Evolutionary conservation across 2,329 filamentous ascomycete species (phyloP).

Genomic region (Monosporascus sp.): DNA sequence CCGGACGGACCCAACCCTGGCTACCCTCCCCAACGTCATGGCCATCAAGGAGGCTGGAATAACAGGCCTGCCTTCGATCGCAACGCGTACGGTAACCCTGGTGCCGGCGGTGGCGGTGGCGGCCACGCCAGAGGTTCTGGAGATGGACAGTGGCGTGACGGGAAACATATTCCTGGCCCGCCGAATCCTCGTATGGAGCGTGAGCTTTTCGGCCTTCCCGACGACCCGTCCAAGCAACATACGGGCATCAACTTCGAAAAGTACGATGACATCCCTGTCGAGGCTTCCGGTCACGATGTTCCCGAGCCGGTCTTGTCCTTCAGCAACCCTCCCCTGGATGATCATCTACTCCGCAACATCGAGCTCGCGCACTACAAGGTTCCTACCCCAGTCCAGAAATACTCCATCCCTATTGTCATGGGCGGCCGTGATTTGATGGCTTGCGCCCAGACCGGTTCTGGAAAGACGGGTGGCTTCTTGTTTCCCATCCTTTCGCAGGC

Average conservation of each 20-base stretch:
- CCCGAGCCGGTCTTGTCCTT: constrained; percentile 88
- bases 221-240: constrained; percentile 92
- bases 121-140: constrained; percentile 72
- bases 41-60: constrained; percentile 21
- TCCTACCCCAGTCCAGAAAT: constrained; percentile 97
- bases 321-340: constrained; percentile 90
- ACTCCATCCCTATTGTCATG: constrained; percentile 99
- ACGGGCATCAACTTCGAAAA: constrained; percentile 99
- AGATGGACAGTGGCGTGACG: constrained; percentile 93
- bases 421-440: constrained; percentile 97
- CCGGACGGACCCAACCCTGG: constrained; percentile 20
- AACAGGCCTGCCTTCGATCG: constrained; percentile 49
- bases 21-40: constrained; percentile 18
- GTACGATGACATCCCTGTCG: constrained; percentile 98
- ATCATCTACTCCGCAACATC: constrained; percentile 91
- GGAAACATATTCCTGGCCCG: constrained; percentile 90
- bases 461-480: constrained; percentile 99
- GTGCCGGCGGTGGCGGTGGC: constrained; percentile 40
- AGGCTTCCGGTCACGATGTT: constrained; percentile 89
- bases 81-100: constrained; percentile 55
- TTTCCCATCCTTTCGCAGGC: constrained; percentile 99
- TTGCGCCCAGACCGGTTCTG: constrained; percentile 98
- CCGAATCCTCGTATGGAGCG: constrained; percentile 86
- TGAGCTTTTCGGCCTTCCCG: constrained; percentile 85
- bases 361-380: constrained; percentile 90